phyloP scores from a whole-genome alignment of 225 moss, liverwort and hornwort species.

The Physcomitrium patens region DNA sequence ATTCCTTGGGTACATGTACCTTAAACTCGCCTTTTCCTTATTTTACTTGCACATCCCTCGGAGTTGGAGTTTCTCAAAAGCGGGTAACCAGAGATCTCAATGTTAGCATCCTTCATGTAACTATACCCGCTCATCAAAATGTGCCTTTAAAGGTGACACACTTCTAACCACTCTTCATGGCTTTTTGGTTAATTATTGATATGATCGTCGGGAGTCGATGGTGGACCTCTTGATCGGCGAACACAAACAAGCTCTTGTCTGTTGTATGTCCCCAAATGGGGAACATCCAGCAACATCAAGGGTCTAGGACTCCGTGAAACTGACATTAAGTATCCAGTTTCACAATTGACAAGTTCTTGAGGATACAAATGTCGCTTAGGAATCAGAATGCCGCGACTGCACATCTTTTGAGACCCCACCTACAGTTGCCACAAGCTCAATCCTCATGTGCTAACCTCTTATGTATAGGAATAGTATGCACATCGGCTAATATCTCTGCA shows the following conservation, averaged over 20 bases:
- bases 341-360: conserved; percentile 40
- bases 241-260: background rate
- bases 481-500: conserved; percentile 5
- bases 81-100: conserved; percentile 18
- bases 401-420: conserved; percentile 21
- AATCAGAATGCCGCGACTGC: background rate
- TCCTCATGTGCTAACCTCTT: background rate
- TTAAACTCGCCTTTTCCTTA: background rate
- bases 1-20: conserved; percentile 3
- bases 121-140: conserved; percentile 2
- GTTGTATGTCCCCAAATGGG: conserved; percentile 19
- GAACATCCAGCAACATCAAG: conserved; percentile 8
- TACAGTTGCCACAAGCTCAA: background rate
- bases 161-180: background rate
- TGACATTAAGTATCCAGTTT: conserved; percentile 8
- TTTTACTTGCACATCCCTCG: conserved; percentile 14
- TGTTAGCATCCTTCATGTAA: conserved; percentile 21
- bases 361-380: background rate
- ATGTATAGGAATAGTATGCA: background rate
- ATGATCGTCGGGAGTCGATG: conserved; percentile 4
- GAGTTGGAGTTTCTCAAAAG: conserved; percentile 15
- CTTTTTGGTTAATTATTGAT: conserved; percentile 17
- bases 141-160: background rate
- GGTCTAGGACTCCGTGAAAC: background rate
- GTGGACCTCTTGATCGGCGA: conserved; percentile 22